A percentile compares a stretch with the other conserved stretches of the same genome.
Conservation (phyloP, 306 rosid genomes). For the Amphicarpaea edgeworthii region DNA sequence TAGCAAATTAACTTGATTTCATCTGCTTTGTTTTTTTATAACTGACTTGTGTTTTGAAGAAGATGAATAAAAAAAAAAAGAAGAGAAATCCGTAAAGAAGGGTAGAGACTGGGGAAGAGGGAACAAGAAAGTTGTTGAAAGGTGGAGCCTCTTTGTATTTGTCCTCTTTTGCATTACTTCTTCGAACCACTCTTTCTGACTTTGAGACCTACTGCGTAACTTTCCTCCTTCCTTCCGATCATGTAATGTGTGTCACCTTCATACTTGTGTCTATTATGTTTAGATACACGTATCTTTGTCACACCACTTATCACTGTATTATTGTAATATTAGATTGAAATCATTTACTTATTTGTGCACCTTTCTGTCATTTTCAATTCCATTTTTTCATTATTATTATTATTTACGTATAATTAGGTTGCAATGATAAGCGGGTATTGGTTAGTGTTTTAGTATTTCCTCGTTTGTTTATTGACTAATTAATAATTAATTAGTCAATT, state of each 20-base stretch:
- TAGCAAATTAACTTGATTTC: no score
- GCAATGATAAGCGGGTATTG: no score
- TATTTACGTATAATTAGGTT: no score
- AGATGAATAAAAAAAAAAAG: no score
- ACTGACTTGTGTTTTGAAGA: no score
- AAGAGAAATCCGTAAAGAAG: neutral
- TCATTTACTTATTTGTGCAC: neutral
- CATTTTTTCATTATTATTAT: no score
- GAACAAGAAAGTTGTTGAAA: constrained; percentile 7
- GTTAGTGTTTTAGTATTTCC: neutral
- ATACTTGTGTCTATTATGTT: no score
- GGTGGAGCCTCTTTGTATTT: neutral
- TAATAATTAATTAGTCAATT: neutral
- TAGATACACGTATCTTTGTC: no score
- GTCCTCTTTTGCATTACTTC: neutral
- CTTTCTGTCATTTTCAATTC: neutral
- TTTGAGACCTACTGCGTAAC: neutral
- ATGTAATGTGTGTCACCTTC: neutral
- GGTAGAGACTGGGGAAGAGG: neutral
- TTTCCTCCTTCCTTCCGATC: neutral
- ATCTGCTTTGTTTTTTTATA: no score
- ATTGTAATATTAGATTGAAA: no score
- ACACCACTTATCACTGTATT: no score
- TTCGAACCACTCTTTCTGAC: neutral
- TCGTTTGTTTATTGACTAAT: neutral